Base-by-base conservation (phyloP, 257 asterid species). In the Cinchona pubescens region DNA sequence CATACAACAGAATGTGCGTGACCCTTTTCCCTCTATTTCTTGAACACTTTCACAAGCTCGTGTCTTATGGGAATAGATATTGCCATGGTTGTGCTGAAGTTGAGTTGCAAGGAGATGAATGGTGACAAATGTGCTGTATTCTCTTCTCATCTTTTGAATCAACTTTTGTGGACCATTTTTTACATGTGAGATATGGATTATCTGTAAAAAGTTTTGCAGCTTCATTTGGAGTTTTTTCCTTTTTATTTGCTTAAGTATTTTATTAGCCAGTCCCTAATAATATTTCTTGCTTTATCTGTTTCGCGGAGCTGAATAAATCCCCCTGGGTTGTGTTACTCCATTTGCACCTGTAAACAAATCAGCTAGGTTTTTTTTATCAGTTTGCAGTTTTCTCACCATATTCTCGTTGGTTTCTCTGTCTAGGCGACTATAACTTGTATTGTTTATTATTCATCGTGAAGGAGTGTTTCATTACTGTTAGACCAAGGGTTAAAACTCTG, bases 281-380 rank as follows among this genome's bases (percentile, higher is more conserved):
- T 59, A 34, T 29, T 46, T 67, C 46, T 65, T 60, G 60, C 25
- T 76, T 75, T 76, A 23, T 63, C 76, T 78, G 60, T 59, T 81
- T 76, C 71, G 82, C n/a, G n/a, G n/a, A n/a, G n/a, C n/a, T n/a
- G n/a, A n/a, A n/a, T 73, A 94, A 97, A 97, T 94, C 71, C 97
- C 97, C 37, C 83, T 88, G 35, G 97, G 97, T 35, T 90, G 92
- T 75, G 96, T 94, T 79, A 94, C 97, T 80, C 99, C 99, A 35
- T 92, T 94, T 78, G 93, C 97, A 23, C 86, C 92, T 76, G 88
- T 90, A 75, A 94, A 94, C 68, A 96, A 94, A 76, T 89, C 97
- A 19, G 96, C 98, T 72, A 82, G 94, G 97, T 94, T 78, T 62
- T 55, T n/a, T 79, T 40, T 76, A 76, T 62, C 71, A 58, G 34